These are phyloP conservation scores for Capsicum pubescens DNA, from an alignment of 257 asterid genomes.

Conservation along the genomic window DNA sequence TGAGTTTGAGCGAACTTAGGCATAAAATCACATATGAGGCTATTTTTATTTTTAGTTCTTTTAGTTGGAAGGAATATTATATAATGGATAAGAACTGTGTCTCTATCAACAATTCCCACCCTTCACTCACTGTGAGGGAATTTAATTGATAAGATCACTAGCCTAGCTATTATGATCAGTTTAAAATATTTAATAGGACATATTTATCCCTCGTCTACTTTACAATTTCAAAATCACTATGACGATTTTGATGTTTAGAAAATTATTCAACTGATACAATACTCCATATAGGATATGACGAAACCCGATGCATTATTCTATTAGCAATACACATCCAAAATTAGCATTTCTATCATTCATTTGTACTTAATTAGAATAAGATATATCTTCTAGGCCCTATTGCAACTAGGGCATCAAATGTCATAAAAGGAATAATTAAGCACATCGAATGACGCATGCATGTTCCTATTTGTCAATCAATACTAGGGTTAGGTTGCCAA, in stretches of 20 bases:
- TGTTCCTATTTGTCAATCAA: neutral
- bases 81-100: slow-evolving; percentile 28
- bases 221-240: neutral
- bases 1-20: neutral
- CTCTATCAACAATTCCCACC: slow-evolving; percentile 22
- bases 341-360: neutral
- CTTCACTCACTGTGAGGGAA: slow-evolving; percentile 21
- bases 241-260: neutral
- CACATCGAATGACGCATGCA: neutral
- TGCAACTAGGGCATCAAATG: slow-evolving; percentile 1
- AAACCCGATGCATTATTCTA: neutral
- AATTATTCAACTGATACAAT: neutral
- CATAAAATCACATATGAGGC: neutral
- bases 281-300: neutral
- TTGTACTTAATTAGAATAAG: neutral
- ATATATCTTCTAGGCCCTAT: neutral
- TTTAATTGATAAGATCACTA: neutral
- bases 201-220: neutral
- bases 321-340: neutral
- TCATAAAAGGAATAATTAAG: neutral
- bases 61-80: neutral
- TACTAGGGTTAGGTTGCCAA: neutral
- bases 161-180: neutral
- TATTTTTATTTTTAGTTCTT: neutral
- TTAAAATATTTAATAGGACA: neutral